phyloP scores from a whole-genome alignment of 441 rosid species.

The Manihot esculenta region DNA sequence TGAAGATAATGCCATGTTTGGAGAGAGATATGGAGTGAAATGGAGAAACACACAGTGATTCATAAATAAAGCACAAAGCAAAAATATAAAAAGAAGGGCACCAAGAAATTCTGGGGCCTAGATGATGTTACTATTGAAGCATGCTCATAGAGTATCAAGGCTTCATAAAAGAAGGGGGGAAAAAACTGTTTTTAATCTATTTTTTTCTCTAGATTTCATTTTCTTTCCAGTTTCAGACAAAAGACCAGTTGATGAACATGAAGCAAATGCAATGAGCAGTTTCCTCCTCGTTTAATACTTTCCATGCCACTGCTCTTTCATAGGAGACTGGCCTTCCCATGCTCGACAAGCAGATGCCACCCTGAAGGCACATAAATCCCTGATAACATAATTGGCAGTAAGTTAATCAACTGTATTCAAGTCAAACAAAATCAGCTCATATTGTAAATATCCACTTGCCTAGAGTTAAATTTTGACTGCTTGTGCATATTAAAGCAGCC shows the following conservation, averaged over 20 bases:
- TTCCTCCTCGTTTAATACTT: slow-evolving; percentile 90
- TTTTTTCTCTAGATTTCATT: not conserved
- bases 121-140: slow-evolving; percentile 23
- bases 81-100: slow-evolving; percentile 19
- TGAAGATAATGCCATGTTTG: not conserved
- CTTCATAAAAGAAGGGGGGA: not conserved
- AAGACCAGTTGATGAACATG: slow-evolving; percentile 96
- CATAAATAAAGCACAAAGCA: slow-evolving; percentile 29
- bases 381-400: slow-evolving; percentile 16
- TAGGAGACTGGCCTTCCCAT: slow-evolving; percentile 97
- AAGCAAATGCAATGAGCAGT: slow-evolving; percentile 92
- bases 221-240: slow-evolving; percentile 52
- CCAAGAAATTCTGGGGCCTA: slow-evolving; percentile 10
- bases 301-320: slow-evolving; percentile 98
- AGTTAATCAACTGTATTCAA: not conserved
- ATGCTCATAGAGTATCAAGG: slow-evolving; percentile 19
- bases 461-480: not conserved
- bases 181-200: slow-evolving; percentile 6
- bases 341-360: slow-evolving; percentile 93
- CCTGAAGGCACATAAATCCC: slow-evolving; percentile 89
- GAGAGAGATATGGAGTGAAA: not conserved
- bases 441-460: not conserved
- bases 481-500: too few species aligned
- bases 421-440: not conserved
- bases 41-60: slow-evolving; percentile 4